These are phyloP conservation scores for Thelephora terrestris DNA, from an alignment of 1,284 basidiomycete species.

Conservation along the genomic window DNA sequence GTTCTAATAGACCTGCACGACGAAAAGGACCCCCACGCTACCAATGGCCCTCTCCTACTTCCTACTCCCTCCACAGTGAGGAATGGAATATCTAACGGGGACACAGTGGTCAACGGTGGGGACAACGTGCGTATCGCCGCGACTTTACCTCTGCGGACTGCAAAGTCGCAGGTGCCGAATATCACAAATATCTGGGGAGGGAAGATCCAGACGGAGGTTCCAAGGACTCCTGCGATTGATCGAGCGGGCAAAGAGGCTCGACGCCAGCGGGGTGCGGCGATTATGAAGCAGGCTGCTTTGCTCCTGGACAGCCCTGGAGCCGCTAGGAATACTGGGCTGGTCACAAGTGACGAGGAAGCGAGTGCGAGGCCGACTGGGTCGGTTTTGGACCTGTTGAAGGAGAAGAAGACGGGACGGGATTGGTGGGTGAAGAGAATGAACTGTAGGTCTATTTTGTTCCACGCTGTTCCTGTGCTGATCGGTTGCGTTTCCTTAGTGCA, in stretches of 20 bases:
- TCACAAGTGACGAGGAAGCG: no score
- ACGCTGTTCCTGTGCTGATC: not conserved
- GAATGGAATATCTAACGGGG: no score
- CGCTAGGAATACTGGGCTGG: conserved; percentile 24
- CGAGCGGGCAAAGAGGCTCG: no score
- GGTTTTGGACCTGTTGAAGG: conserved; percentile 53
- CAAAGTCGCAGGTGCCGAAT: no score
- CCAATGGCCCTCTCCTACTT: no score
- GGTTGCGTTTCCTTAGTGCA: conserved; percentile 29
- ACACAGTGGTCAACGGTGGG: no score
- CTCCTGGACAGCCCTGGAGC: conserved; percentile 66
- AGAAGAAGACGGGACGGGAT: conserved; percentile 50
- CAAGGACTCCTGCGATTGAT: conserved; percentile 44
- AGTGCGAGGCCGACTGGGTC: conserved; percentile 30
- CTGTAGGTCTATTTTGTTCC: conserved; percentile 32
- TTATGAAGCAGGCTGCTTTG: conserved; percentile 65
- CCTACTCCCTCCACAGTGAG: no score
- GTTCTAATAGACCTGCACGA: no score
- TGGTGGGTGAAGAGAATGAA: conserved; percentile 72
- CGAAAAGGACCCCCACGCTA: no score
- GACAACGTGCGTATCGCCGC: no score
- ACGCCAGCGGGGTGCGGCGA: conserved; percentile 36
- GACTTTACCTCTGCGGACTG: no score
- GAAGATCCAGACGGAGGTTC: conserved; percentile 7
- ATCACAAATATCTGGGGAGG: no score